Evolutionary conservation across 139 green algal species (phyloP).

Genomic region (Tetraselmis chui): DNA sequence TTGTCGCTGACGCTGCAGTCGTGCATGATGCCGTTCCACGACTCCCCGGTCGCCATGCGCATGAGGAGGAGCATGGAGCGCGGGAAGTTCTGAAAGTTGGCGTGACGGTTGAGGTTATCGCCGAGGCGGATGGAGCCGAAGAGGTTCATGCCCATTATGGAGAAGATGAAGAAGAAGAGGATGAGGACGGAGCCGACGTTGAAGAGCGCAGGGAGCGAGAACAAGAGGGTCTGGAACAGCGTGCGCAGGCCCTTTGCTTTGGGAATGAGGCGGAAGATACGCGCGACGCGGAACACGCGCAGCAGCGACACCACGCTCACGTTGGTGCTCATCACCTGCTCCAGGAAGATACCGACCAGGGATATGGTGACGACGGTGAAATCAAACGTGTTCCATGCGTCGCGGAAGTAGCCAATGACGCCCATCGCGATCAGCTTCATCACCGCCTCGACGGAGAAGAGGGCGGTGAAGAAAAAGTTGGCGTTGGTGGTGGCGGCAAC

Average conservation of each 20-base stretch:
- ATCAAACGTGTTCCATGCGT: slow-evolving; percentile 67
- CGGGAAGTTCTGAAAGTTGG: slow-evolving; percentile 63
- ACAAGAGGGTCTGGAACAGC: slow-evolving; percentile 61
- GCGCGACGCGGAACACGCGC: slow-evolving; percentile 53
- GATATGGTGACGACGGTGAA: slow-evolving; percentile 43
- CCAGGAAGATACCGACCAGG: slow-evolving; percentile 30
- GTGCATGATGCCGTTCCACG: slow-evolving; percentile 67
- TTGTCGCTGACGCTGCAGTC: slow-evolving; percentile 45
- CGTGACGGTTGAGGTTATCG: slow-evolving; percentile 33
- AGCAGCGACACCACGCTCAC: slow-evolving; percentile 51
- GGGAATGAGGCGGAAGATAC: slow-evolving; percentile 66
- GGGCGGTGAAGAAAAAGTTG: slow-evolving; percentile 46
- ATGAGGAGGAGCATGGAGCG: slow-evolving; percentile 54
- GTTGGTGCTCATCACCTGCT: slow-evolving; percentile 23
- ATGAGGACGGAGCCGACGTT: slow-evolving; percentile 61
- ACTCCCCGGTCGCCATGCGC: slow-evolving; percentile 53
- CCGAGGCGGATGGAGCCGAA: slow-evolving; percentile 58
- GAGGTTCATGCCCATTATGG: slow-evolving; percentile 73
- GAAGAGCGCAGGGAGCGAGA: slow-evolving; percentile 55
- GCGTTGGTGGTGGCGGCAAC: slow-evolving; percentile 16
- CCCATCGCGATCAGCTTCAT: slow-evolving; percentile 44
- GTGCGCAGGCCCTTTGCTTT: slow-evolving; percentile 54
- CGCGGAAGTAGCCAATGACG: slow-evolving; percentile 37
- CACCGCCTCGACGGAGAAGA: slow-evolving; percentile 50
- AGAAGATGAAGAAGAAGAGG: slow-evolving; percentile 74